These are phyloP conservation scores for Cryptococcus sp. DNA, from an alignment of 1,284 basidiomycete genomes.

Conservation along the genomic window DNA sequence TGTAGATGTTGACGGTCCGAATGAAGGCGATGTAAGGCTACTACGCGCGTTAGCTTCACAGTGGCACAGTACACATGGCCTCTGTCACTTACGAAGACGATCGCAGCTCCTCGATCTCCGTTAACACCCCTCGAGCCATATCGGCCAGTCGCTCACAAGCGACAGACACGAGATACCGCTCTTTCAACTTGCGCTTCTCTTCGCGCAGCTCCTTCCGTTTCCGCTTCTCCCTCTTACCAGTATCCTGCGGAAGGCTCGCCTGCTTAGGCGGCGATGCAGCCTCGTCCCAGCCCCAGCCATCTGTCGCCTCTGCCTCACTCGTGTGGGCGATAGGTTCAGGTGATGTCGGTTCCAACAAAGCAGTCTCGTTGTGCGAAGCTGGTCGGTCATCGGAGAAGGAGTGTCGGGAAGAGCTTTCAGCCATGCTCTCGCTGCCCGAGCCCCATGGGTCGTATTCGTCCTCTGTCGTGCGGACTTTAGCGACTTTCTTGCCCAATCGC, in stretches of 20 bases:
- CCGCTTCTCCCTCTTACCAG: conserved; percentile 1
- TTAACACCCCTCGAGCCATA: conserved; percentile 58
- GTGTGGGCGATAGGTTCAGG: neutral
- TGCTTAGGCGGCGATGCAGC: neutral
- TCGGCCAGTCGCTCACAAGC: conserved; percentile 59
- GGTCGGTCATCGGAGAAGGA: neutral
- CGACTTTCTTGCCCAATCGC: conserved; percentile 7
- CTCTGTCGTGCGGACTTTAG: neutral
- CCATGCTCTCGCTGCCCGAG: neutral
- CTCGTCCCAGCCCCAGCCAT: conserved; percentile 22
- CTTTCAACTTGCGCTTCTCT: conserved; percentile 34
- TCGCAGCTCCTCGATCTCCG: conserved; percentile 24
- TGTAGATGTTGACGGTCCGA: conserved; percentile 10
- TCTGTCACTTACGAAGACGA: conserved; percentile 30
- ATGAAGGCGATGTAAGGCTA: conserved; percentile 23
- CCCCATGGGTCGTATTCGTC: conserved; percentile 4
- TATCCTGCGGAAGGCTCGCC: too few species aligned
- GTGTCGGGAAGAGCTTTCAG: neutral
- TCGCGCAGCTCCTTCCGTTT: conserved; percentile 25
- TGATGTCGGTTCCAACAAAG: neutral
- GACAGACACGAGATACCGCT: conserved; percentile 45
- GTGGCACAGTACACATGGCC: neutral
- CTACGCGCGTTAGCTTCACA: neutral
- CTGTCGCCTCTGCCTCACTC: neutral
- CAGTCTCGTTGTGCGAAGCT: neutral